These are phyloP conservation scores for Trifolium pratense DNA, from an alignment of 306 rosid species.

Conservation along the genomic window DNA sequence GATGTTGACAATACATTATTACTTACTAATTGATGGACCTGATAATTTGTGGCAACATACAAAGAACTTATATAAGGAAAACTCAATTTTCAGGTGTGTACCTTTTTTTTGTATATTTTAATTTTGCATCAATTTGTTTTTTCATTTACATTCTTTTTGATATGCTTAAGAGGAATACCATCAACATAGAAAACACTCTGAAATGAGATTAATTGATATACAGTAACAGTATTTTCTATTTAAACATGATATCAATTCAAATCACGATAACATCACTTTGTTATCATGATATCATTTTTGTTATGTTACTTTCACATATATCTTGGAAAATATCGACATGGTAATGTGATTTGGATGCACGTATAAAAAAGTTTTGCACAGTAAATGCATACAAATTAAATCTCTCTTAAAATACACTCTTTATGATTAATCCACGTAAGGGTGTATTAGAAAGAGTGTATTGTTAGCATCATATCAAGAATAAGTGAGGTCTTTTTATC, in stretches of 20 bases:
- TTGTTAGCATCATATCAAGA: neutral
- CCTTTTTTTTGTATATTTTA: slow-evolving; percentile 8
- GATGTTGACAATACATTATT: slow-evolving; percentile 95
- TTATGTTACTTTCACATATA: neutral
- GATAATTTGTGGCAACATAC: slow-evolving; percentile 85
- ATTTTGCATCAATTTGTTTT: slow-evolving; percentile 14
- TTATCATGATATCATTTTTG: no score
- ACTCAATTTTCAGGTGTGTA: slow-evolving; percentile 75
- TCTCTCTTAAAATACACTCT: neutral
- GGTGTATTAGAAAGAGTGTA: neutral
- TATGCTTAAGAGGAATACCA: no score
- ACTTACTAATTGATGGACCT: slow-evolving; percentile 85
- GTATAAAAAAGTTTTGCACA: neutral
- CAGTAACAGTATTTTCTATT: no score
- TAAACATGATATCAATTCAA: no score
- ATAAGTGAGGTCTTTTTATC: neutral
- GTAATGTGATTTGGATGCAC: no score
- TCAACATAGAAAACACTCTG: no score
- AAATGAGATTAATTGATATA: no score
- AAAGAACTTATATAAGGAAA: slow-evolving; percentile 65
- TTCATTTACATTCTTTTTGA: no score
- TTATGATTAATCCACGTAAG: neutral
- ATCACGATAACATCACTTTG: no score
- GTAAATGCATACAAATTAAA: neutral
- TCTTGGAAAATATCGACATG: no score